Evolutionary conservation across 352 stramenopile species (phyloP).

Genomic region (Blastocystis hominis): DNA sequence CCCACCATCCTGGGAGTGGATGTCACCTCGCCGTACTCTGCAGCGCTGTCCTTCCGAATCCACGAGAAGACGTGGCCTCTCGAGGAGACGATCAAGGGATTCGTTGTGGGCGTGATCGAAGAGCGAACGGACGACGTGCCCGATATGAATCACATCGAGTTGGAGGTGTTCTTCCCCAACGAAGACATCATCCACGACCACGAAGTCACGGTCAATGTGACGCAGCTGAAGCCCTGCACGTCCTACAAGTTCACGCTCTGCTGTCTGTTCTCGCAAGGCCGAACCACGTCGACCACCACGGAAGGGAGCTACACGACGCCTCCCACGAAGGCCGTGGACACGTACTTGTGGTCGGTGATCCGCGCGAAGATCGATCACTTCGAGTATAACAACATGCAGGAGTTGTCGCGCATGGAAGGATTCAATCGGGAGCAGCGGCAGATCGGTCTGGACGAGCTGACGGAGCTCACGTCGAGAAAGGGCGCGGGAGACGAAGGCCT

Average conservation of each 20-base stretch:
- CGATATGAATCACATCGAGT: conserved; percentile 24
- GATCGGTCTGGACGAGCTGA: conserved; percentile 20
- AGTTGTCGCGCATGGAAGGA: conserved; percentile 9
- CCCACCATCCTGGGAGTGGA: conserved; percentile 9
- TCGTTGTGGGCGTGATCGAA: conserved; percentile 17
- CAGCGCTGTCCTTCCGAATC: not conserved
- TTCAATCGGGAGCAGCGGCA: not conserved
- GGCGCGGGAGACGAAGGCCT: not conserved
- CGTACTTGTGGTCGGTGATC: conserved; percentile 43
- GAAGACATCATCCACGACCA: not conserved
- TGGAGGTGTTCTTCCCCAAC: conserved; percentile 34
- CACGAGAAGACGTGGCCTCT: conserved; percentile 15
- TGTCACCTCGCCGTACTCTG: not conserved
- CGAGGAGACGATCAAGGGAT: conserved; percentile 23
- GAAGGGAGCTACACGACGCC: not conserved
- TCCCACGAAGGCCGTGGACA: not conserved
- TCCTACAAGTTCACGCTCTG: conserved; percentile 46
- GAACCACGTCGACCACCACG: not conserved
- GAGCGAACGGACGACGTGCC: conserved; percentile 36
- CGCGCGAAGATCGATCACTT: conserved; percentile 35
- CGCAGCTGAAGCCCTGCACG: conserved; percentile 8
- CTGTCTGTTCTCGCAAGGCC: conserved; percentile 30
- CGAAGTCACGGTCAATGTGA: conserved; percentile 17
- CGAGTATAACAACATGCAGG: not conserved
- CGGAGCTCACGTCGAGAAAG: not conserved